Base-by-base conservation (phyloP, 2,329 filamentous ascomycete species). In the Botrytis byssoidea region DNA sequence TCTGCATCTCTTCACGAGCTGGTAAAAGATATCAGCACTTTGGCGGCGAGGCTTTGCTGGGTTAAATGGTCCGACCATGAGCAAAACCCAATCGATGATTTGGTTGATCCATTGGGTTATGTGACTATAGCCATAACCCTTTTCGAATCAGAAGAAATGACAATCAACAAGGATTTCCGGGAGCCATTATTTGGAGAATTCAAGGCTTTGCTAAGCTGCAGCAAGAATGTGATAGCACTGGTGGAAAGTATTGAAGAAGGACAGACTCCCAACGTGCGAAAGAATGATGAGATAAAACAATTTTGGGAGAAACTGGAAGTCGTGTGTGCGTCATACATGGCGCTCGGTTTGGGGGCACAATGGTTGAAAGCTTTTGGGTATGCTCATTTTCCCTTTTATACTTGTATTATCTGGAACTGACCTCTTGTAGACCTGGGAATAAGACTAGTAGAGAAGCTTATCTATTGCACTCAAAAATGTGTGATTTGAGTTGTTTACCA, bases 101-200 rank as follows among this genome's bases (percentile, higher is more conserved):
- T 57, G 55, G 4, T 32, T 18, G 14, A 18, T 6, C 14, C 1
- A 4, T 18, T 57, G 14, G 7, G 29, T 32, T 1, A 3, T 12
- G 4, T 20, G 29, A 18, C 1, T 32, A 6, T 32, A 29, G 1
- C 1, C n/a, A 29, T 20, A 32, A 9, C 0, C 3, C 1, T 18
- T 20, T 22, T 60, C 32, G 57, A 22, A 22, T 32, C 29, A 25
- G 29, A 35, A 37, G 57, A 60, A 22, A 60, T 25, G 10, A 22
- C 18, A 60, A 25, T 20, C 29, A 22, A 37, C 32, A 22, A 60
- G 32, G 32, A 32, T 5, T 3, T 60, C 32, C 4, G 18, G 16
- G 32, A 35, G 57, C 57, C 4, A 22, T 35, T 60, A 10, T 9
- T 35, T 20, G 32, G 4, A 60, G 9, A 35, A 60, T 35, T 32